phyloP scores from a whole-genome alignment of 2,329 filamentous ascomycete species.

The Phyllosticta citrichinensis region DNA sequence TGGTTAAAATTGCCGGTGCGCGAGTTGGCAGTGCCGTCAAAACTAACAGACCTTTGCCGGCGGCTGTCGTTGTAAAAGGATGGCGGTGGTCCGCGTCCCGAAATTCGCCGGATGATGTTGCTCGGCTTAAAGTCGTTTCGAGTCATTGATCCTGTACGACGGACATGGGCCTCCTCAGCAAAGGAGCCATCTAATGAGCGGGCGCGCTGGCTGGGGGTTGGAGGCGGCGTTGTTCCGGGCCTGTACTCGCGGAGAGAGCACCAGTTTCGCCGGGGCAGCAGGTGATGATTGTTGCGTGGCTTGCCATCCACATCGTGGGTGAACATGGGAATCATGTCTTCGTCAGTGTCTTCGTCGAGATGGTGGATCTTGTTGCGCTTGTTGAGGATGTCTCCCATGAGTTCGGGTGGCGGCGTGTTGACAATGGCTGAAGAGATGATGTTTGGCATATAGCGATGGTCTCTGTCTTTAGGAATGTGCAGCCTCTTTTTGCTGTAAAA shows the following conservation, averaged over 20 bases:
- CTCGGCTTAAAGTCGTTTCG: slow-evolving; percentile 25
- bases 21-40: neutral
- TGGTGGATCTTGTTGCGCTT: slow-evolving; percentile 73
- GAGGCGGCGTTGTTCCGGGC: slow-evolving; percentile 64
- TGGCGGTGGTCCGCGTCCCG: slow-evolving; percentile 23
- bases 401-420: slow-evolving; percentile 77
- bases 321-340: slow-evolving; percentile 94
- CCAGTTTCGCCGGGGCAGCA: slow-evolving; percentile 89
- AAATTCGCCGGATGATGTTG: slow-evolving; percentile 34
- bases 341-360: slow-evolving; percentile 65
- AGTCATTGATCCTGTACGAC: slow-evolving; percentile 20
- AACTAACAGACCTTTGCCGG: slow-evolving; percentile 12
- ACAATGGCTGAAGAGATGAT: slow-evolving; percentile 89
- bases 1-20: slow-evolving; percentile 9
- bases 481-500: slow-evolving; percentile 90
- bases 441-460: slow-evolving; percentile 96
- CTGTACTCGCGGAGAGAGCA: slow-evolving; percentile 81
- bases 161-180: slow-evolving; percentile 7
- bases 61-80: slow-evolving; percentile 22
- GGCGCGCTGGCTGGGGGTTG: slow-evolving; percentile 42
- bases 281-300: slow-evolving; percentile 77
- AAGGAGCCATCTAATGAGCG: slow-evolving; percentile 12
- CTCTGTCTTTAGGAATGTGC: slow-evolving; percentile 72
- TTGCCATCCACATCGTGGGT: slow-evolving; percentile 81
- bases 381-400: slow-evolving; percentile 86